A percentile compares a stretch with the other conserved stretches of the same genome.
Conservation (phyloP, 1,284 basidiomycete species). For the Xerocomus nothofagi region DNA sequence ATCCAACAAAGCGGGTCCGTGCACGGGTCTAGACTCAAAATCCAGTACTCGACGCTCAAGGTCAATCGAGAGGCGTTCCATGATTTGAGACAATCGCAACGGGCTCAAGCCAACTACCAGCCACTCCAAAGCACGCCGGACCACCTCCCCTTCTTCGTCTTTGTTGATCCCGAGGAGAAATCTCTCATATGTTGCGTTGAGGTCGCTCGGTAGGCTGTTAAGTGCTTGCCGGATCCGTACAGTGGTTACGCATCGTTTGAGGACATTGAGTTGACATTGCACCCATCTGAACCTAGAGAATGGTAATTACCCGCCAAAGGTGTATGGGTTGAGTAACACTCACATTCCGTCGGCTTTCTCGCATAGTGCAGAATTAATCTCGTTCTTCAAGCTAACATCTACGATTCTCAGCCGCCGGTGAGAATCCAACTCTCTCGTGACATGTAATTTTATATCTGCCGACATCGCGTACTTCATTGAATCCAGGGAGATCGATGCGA, state of each 20-base stretch:
- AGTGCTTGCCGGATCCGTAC: slow-evolving; percentile 1
- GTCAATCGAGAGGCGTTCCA: not conserved
- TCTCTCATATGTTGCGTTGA: slow-evolving; percentile 8
- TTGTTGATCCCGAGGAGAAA: slow-evolving; percentile 1
- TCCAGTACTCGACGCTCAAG: not conserved
- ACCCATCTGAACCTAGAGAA: slow-evolving; percentile 15
- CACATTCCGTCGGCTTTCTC: slow-evolving; percentile 5
- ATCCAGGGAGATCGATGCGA: not conserved
- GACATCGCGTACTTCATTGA: not conserved
- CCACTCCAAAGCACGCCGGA: not conserved
- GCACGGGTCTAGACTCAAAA: not conserved
- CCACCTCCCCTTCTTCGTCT: not conserved
- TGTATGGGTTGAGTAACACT: not conserved
- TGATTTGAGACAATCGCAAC: slow-evolving; percentile 1
- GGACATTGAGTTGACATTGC: slow-evolving; percentile 7
- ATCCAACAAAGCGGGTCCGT: slow-evolving; percentile 3
- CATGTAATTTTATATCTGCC: not conserved
- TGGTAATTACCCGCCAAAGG: not conserved
- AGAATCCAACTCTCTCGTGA: not conserved
- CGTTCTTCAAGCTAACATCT: not conserved
- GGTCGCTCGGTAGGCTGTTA: slow-evolving; percentile 2
- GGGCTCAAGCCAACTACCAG: slow-evolving; percentile 1
- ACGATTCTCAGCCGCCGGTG: not conserved
- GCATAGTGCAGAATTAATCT: not conserved
- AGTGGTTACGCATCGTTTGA: slow-evolving; percentile 2